Evolutionary conservation across 2,329 filamentous ascomycete genomes (phyloP).

Genomic region (Talaromyces sp.): DNA sequence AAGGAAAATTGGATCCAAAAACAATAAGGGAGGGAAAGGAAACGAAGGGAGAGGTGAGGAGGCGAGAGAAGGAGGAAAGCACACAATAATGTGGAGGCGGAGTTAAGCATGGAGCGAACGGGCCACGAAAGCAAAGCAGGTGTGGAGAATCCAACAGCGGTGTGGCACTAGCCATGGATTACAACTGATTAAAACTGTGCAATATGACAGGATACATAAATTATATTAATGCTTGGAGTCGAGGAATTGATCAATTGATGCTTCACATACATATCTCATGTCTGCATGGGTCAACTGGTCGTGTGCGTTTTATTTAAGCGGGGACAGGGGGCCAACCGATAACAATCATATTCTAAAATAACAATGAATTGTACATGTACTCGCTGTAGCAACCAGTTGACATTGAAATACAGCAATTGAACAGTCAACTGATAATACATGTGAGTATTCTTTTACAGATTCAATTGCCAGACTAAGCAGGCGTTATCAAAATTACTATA

Average conservation of each 20-base stretch:
- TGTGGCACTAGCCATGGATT: background rate
- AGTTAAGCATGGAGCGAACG: background rate
- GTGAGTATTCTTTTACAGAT: too few relatives aligned
- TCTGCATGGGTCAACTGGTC: background rate
- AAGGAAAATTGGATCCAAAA: background rate
- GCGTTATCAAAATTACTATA: background rate
- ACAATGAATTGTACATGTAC: background rate
- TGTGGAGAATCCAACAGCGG: background rate
- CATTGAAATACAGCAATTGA: too few relatives aligned
- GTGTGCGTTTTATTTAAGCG: background rate
- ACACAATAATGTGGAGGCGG: slow-evolving; percentile 5
- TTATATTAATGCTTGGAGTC: background rate
- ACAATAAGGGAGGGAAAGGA: background rate
- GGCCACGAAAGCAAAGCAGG: slow-evolving; percentile 1
- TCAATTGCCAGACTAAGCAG: too few relatives aligned
- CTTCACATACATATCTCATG: too few relatives aligned
- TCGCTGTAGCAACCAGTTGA: background rate
- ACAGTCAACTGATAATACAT: too few relatives aligned
- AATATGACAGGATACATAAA: background rate
- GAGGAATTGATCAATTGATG: background rate
- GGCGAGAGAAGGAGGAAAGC: background rate
- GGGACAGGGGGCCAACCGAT: background rate
- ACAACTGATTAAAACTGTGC: background rate
- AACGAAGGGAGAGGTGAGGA: background rate
- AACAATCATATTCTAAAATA: background rate